Conservation (phyloP, 352 stramenopile species). For the Globisporangium carolinianum region DNA sequence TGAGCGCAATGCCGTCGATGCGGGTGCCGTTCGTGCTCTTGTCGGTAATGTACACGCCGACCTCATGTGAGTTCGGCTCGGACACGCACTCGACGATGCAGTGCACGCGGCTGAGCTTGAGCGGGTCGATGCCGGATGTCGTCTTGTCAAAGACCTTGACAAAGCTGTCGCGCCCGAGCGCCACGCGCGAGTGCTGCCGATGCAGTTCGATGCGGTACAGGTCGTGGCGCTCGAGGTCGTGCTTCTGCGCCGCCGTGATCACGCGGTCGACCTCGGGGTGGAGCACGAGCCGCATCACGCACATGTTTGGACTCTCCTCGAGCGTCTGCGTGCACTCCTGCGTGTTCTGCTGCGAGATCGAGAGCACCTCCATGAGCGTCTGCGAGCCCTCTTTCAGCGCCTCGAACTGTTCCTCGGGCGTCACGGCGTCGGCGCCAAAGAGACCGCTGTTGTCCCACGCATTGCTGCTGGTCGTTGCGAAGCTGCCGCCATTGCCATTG, state of each 20-base stretch:
- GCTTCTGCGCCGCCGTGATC: conserved; percentile 51
- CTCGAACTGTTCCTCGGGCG: conserved; percentile 23
- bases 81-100: conserved; percentile 49
- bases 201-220: conserved; percentile 63
- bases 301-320: conserved; percentile 51
- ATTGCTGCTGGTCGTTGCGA: too few relatives aligned
- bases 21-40: conserved; percentile 68
- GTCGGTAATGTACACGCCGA: conserved; percentile 58
- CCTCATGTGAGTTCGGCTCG: conserved; percentile 30
- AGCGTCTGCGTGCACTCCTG: conserved; percentile 68
- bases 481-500: neutral
- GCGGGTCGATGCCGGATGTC: conserved; percentile 43
- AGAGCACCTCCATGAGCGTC: conserved; percentile 55
- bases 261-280: conserved; percentile 58
- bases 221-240: conserved; percentile 33
- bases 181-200: conserved; percentile 33
- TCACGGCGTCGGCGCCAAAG: conserved; percentile 9
- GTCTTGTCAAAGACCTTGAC: conserved; percentile 48
- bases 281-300: conserved; percentile 52
- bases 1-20: conserved; percentile 47
- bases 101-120: conserved; percentile 58
- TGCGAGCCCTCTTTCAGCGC: conserved; percentile 49
- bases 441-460: conserved; percentile 2
- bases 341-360: conserved; percentile 71
- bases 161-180: conserved; percentile 50